Conservation (phyloP, 2,329 filamentous ascomycete species). For the Pestalotiopsis sp. region DNA sequence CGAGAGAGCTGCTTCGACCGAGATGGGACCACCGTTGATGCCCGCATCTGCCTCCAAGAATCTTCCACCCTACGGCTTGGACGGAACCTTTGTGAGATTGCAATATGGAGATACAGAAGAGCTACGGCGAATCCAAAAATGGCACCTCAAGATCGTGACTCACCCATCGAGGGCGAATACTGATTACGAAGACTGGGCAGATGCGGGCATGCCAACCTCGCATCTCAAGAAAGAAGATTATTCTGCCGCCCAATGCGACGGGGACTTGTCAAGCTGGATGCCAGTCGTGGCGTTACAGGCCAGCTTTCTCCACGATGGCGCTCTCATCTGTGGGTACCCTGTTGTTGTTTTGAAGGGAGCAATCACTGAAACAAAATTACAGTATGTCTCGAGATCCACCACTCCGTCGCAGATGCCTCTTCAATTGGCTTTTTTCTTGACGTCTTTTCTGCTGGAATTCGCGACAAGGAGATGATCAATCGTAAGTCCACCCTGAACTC, state of each 20-base stretch:
- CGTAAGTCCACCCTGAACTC: neutral
- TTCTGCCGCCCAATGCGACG: conserved; percentile 7
- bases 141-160: too few relatives aligned
- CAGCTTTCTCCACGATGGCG: conserved; percentile 16
- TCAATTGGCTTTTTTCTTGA: conserved; percentile 17
- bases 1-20: conserved; percentile 7
- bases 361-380: neutral
- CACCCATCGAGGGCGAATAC: too few relatives aligned
- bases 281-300: conserved; percentile 20
- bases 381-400: conserved; percentile 18
- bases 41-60: too few relatives aligned
- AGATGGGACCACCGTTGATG: too few relatives aligned
- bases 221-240: conserved; percentile 16
- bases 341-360: too few relatives aligned
- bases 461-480: neutral
- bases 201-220: conserved; percentile 17
- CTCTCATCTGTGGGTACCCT: neutral
- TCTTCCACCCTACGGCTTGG: too few relatives aligned
- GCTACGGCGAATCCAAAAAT: neutral
- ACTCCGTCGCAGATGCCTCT: conserved; percentile 14
- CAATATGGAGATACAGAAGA: conserved; percentile 14
- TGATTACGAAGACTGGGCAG: too few relatives aligned
- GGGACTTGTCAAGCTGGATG: conserved; percentile 9
- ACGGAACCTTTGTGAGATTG: conserved; percentile 10
- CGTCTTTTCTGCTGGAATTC: conserved; percentile 8